Percentiles rank a stretch among this genome's conserved stretches.
These are phyloP conservation scores for Alternaria solani DNA, from an alignment of 2,329 filamentous ascomycete genomes.

Conservation along the genomic window DNA sequence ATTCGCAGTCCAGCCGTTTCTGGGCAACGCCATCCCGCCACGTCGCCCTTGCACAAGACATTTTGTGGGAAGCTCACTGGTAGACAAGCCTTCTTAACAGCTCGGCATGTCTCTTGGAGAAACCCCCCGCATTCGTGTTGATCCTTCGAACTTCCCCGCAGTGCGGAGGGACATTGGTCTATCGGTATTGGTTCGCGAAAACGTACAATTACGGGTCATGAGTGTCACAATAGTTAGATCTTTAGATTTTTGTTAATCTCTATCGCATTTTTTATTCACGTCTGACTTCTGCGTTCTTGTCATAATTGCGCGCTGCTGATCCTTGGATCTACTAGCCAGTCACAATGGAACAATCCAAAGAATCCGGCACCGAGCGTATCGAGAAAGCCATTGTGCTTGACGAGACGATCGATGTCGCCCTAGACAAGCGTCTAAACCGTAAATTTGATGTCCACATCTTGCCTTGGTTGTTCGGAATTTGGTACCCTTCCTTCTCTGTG, in stretches of 20 bases:
- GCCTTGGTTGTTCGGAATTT: constrained; percentile 57
- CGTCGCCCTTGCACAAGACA: background rate
- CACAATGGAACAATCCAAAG: constrained; percentile 4
- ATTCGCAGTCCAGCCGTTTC: background rate
- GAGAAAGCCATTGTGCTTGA: constrained; percentile 6
- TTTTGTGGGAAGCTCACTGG: background rate
- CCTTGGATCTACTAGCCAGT: background rate
- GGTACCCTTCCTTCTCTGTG: constrained; percentile 25
- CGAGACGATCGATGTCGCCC: constrained; percentile 8
- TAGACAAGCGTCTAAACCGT: constrained; percentile 49
- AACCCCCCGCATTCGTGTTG: constrained; percentile 7
- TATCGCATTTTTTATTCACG: background rate
- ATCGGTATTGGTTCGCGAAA: background rate
- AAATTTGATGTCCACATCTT: constrained; percentile 56
- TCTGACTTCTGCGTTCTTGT: background rate
- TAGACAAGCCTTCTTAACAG: background rate
- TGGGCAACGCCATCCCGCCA: background rate
- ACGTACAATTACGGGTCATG: constrained; percentile 1
- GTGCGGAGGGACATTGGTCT: constrained; percentile 4
- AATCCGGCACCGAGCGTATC: constrained; percentile 1
- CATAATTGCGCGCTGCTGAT: background rate
- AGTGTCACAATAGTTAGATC: background rate
- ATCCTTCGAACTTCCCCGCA: constrained; percentile 10
- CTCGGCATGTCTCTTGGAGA: background rate
- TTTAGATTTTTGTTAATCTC: background rate